These are phyloP conservation scores for Fragaria iinumae DNA, from an alignment of 306 rosid genomes.

Conservation along the genomic window DNA sequence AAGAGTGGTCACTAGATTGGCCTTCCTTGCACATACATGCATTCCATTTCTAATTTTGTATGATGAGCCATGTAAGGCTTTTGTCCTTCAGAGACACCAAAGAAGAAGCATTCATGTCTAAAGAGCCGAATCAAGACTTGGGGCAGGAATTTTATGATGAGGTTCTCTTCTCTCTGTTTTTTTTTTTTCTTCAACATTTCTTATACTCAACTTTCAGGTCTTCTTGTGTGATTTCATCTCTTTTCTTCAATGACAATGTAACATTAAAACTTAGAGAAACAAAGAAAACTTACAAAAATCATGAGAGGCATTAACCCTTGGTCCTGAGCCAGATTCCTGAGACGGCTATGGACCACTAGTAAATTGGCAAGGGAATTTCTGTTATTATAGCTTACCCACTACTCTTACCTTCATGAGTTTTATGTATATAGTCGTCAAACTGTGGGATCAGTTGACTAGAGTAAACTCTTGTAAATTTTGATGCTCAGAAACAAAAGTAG, in stretches of 20 bases:
- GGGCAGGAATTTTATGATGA: too few relatives aligned
- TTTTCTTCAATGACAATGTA: slow-evolving; percentile 1
- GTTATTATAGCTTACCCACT: neutral
- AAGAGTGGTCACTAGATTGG: neutral
- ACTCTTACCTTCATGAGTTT: neutral
- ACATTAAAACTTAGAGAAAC: slow-evolving; percentile 6
- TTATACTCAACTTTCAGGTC: too few relatives aligned
- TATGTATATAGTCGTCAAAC: neutral
- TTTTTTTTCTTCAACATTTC: too few relatives aligned
- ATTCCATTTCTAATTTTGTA: slow-evolving; percentile 6
- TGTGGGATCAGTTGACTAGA: neutral
- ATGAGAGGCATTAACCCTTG: neutral
- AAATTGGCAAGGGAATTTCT: neutral
- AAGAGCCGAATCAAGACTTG: too few relatives aligned
- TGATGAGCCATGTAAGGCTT: too few relatives aligned
- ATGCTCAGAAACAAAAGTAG: neutral
- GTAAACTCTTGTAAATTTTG: neutral
- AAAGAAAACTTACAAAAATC: neutral
- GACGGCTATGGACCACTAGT: slow-evolving; percentile 3
- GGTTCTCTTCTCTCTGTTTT: too few relatives aligned
- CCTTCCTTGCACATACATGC: slow-evolving; percentile 4
- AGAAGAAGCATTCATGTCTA: too few relatives aligned
- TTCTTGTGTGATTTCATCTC: slow-evolving; percentile 2
- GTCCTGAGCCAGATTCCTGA: neutral
- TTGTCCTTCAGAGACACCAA: too few relatives aligned